Conservation (phyloP, 2,329 filamentous ascomycete genomes). For the Hypoxylon rubiginosum region DNA sequence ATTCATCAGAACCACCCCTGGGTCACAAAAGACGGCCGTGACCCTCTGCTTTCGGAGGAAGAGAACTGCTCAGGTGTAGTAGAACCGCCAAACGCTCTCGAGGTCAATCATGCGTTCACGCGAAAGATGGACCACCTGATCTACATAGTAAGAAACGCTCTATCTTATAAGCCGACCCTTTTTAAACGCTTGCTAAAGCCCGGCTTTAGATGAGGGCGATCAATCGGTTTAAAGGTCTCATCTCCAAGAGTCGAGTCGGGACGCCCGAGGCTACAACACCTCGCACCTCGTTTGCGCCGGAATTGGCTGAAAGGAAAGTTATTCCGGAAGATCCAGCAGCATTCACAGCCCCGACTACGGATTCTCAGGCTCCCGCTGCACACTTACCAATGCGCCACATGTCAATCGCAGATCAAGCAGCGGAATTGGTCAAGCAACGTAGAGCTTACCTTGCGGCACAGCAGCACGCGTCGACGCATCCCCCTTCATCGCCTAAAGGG, state of each 20-base stretch:
- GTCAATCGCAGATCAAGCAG: conserved; percentile 63
- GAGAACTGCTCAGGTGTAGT: conserved; percentile 89
- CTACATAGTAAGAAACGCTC: conserved; percentile 72
- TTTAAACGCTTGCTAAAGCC: conserved; percentile 25
- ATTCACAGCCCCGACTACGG: conserved; percentile 24
- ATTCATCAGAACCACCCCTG: conserved; percentile 82
- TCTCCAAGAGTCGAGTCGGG: conserved; percentile 62
- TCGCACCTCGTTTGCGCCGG: conserved; percentile 37
- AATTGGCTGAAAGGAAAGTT: conserved; percentile 35
- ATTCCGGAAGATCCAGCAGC: conserved; percentile 19
- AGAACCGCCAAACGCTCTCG: conserved; percentile 87
- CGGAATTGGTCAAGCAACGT: conserved; percentile 63
- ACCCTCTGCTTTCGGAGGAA: conserved; percentile 82
- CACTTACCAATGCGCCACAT: conserved; percentile 32
- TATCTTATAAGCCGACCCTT: conserved; percentile 1
- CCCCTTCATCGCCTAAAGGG: conserved; percentile 55
- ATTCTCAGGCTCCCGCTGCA: conserved; percentile 21
- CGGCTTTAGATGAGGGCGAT: conserved; percentile 84
- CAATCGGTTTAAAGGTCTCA: conserved; percentile 84
- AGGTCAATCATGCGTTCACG: conserved; percentile 92
- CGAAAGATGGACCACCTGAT: conserved; percentile 88
- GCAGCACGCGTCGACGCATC: conserved; percentile 47
- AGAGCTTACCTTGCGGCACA: conserved; percentile 57
- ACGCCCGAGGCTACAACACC: conserved; percentile 57
- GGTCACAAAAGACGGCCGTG: conserved; percentile 85